Percentiles rank a stretch among this genome's conserved stretches.
Evolutionary conservation across 2,329 filamentous ascomycete genomes (phyloP).

Genomic region (Colletotrichum cuscutae): DNA sequence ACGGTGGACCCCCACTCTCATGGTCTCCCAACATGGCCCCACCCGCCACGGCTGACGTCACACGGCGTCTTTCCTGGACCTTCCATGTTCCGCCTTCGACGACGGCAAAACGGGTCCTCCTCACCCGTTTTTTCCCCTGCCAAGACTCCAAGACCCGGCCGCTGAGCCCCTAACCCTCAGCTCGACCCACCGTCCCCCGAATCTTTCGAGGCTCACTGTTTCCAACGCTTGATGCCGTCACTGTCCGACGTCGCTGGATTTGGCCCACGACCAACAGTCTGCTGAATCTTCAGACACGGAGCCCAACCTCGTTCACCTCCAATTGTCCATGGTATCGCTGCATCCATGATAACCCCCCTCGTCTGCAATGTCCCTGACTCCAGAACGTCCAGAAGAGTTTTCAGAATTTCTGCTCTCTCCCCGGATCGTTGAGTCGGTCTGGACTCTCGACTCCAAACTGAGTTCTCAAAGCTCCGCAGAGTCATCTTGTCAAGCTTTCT

Average conservation of each 20-base stretch:
- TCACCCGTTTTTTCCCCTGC: slow-evolving; percentile 29
- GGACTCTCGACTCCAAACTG: neutral
- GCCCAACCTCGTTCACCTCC: neutral
- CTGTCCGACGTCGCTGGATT: slow-evolving; percentile 24
- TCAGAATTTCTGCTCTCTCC: neutral
- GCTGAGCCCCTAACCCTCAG: slow-evolving; percentile 24
- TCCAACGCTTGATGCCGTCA: slow-evolving; percentile 17
- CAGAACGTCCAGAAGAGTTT: neutral
- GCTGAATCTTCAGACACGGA: slow-evolving; percentile 8
- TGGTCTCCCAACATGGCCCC: neutral
- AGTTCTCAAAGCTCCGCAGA: slow-evolving; percentile 15
- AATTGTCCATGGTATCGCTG: too few relatives aligned
- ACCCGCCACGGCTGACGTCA: slow-evolving; percentile 27
- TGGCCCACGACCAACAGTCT: slow-evolving; percentile 13
- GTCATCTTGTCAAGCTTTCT: neutral
- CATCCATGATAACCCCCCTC: neutral
- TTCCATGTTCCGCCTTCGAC: slow-evolving; percentile 16
- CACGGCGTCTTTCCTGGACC: neutral
- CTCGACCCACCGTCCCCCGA: slow-evolving; percentile 30
- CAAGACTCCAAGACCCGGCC: slow-evolving; percentile 24
- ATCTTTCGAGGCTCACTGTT: slow-evolving; percentile 20
- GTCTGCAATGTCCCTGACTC: neutral
- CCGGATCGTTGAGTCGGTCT: slow-evolving; percentile 12
- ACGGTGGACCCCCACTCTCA: slow-evolving; percentile 21
- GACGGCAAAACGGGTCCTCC: slow-evolving; percentile 19